Evolutionary conservation across 169 alveolate genomes (phyloP).

Genomic region (Plasmodium cynomolgi): DNA sequence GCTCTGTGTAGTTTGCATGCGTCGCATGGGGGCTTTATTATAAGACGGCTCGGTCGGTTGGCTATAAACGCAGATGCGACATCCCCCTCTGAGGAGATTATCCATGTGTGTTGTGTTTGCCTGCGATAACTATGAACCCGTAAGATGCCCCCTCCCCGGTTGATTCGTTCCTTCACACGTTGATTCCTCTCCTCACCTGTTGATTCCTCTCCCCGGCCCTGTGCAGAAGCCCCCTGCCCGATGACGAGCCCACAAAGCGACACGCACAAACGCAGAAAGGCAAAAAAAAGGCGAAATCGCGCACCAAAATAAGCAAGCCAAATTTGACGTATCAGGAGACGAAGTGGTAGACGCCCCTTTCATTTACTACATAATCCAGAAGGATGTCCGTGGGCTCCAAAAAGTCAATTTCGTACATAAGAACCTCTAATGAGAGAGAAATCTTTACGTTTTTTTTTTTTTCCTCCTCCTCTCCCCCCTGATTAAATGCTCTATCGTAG

Average conservation of each 20-base stretch:
- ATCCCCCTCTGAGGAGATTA: not conserved
- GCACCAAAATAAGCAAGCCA: not conserved
- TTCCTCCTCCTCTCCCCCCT: not conserved
- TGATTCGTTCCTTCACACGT: not conserved
- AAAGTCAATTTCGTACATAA: constrained; percentile 48
- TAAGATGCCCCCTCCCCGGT: not conserved
- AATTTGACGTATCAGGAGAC: constrained; percentile 4
- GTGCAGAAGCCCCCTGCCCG: not conserved
- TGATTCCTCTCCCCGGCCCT: not conserved
- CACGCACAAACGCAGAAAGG: not conserved
- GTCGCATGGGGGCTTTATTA: not conserved
- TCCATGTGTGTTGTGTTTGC: not conserved
- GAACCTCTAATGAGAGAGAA: constrained; percentile 28
- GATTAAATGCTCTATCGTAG: constrained; percentile 39
- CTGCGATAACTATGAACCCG: not conserved
- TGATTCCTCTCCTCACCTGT: not conserved
- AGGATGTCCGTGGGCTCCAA: constrained; percentile 30
- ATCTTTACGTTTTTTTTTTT: constrained; percentile 7
- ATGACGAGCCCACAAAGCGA: not conserved
- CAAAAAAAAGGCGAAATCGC: not conserved
- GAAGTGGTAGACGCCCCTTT: constrained; percentile 37
- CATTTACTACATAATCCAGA: constrained; percentile 60
- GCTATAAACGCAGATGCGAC: not conserved
- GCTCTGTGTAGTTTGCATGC: not conserved
- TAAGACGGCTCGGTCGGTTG: not conserved